Percentiles rank a stretch among this genome's conserved stretches.
These are phyloP conservation scores for Fraxinus americana DNA, from an alignment of 257 asterid genomes.

Conservation along the genomic window DNA sequence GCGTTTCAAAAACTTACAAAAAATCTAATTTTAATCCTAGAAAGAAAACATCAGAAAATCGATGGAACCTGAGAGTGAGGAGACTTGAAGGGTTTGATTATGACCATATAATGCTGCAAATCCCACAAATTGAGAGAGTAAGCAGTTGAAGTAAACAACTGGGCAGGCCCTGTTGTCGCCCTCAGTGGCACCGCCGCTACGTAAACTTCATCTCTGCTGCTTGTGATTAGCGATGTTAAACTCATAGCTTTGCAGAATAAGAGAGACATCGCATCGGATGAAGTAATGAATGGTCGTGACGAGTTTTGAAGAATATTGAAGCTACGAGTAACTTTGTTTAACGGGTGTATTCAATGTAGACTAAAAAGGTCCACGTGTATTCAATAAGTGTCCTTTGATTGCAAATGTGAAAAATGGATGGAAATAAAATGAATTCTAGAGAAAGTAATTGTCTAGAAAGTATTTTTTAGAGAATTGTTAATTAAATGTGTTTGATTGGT, in stretches of 20 bases:
- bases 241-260: neutral
- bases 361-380: too few species aligned
- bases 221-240: slow-evolving; percentile 9
- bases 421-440: too few species aligned
- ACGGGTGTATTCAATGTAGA: too few species aligned
- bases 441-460: too few species aligned
- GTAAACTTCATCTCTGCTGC: slow-evolving; percentile 58
- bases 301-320: neutral
- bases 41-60: neutral
- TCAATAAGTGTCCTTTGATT: too few species aligned
- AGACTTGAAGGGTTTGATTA: slow-evolving; percentile 46
- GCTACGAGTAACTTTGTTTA: too few species aligned
- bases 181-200: slow-evolving; percentile 68
- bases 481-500: too few species aligned
- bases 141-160: slow-evolving; percentile 53
- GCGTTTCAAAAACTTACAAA: too few species aligned
- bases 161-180: slow-evolving; percentile 66
- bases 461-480: too few species aligned
- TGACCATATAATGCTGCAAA: slow-evolving; percentile 79
- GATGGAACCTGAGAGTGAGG: slow-evolving; percentile 31
- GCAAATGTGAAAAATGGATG: too few species aligned
- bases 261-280: neutral
- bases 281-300: neutral
- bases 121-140: slow-evolving; percentile 60
- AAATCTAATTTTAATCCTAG: too few species aligned